Evolutionary conservation across 2,329 filamentous ascomycete species (phyloP).

Genomic region (Talaromyces sp.): DNA sequence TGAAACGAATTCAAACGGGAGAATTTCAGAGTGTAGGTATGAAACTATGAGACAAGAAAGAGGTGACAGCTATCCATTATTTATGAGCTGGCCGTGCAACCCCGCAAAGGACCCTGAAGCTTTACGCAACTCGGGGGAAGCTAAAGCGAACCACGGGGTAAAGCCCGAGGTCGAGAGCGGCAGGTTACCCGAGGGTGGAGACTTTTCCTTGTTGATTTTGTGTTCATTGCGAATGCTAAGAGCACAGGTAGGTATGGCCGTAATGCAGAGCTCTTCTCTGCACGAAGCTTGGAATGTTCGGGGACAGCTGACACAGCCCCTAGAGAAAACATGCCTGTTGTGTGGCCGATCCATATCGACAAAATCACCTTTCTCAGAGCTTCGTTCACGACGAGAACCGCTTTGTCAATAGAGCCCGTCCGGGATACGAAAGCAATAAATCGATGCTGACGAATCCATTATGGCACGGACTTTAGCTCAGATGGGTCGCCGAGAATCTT

Average conservation of each 20-base stretch:
- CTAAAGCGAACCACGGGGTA: conserved; percentile 9
- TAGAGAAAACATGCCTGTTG: too few relatives aligned
- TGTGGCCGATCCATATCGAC: too few relatives aligned
- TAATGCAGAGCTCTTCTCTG: too few relatives aligned
- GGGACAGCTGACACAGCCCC: too few relatives aligned
- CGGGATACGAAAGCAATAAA: background rate
- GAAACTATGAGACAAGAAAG: background rate
- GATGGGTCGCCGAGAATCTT: too few relatives aligned
- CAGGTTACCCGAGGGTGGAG: conserved; percentile 61
- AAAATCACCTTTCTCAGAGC: too few relatives aligned
- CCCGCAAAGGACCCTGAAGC: background rate
- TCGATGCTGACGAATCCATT: background rate
- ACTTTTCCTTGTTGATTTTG: too few relatives aligned
- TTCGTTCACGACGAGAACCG: too few relatives aligned
- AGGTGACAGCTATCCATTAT: background rate
- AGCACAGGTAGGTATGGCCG: too few relatives aligned
- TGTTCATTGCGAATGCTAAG: too few relatives aligned
- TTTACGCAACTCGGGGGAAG: background rate
- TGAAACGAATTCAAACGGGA: background rate
- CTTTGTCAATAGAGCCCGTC: background rate
- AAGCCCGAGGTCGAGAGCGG: conserved; percentile 40
- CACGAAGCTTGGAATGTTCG: too few relatives aligned
- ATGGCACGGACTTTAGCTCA: too few relatives aligned
- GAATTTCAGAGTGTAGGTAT: background rate
- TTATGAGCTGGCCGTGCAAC: conserved; percentile 1